Percentiles rank a stretch among this genome's conserved stretches.
Evolutionary conservation across 345 rosid species (phyloP).

Genomic region (Gossypium sturtianum): DNA sequence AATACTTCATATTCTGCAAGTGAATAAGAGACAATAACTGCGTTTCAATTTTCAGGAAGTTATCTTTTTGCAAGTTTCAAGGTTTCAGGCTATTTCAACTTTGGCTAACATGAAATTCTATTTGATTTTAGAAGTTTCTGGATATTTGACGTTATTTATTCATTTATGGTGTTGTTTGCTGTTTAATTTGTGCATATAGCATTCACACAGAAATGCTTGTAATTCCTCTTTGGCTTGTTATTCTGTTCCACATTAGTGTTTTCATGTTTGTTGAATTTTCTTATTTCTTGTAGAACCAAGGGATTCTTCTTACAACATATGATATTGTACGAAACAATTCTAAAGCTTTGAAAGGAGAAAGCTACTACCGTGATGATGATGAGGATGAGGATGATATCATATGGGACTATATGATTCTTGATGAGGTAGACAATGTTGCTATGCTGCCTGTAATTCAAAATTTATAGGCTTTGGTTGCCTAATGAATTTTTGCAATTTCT

Average conservation of each 20-base stretch:
- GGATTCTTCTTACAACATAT: constrained; percentile 87
- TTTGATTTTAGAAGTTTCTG: not conserved
- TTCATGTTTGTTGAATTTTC: not conserved
- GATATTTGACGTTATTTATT: not conserved
- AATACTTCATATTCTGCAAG: not conserved
- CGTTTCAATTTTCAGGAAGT: not conserved
- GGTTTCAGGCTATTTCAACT: not conserved
- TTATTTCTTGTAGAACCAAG: constrained; percentile 59
- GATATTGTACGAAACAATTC: constrained; percentile 88
- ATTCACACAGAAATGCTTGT: not conserved
- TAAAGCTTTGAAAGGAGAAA: constrained; percentile 56
- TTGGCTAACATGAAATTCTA: not conserved
- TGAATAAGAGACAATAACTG: not conserved
- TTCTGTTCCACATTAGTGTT: constrained; percentile 4
- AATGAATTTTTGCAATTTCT: not conserved
- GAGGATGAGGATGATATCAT: constrained; percentile 40
- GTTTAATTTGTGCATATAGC: not conserved
- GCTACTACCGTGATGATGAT: constrained; percentile 40
- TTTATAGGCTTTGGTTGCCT: not conserved
- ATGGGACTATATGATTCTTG: constrained; percentile 98
- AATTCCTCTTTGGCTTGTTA: constrained; percentile 1
- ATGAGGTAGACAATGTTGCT: constrained; percentile 54
- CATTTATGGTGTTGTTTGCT: not conserved
- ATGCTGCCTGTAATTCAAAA: not conserved
- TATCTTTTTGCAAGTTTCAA: not conserved